Evolutionary conservation across 257 asterid species (phyloP).

Genomic region (Striga asiatica): DNA sequence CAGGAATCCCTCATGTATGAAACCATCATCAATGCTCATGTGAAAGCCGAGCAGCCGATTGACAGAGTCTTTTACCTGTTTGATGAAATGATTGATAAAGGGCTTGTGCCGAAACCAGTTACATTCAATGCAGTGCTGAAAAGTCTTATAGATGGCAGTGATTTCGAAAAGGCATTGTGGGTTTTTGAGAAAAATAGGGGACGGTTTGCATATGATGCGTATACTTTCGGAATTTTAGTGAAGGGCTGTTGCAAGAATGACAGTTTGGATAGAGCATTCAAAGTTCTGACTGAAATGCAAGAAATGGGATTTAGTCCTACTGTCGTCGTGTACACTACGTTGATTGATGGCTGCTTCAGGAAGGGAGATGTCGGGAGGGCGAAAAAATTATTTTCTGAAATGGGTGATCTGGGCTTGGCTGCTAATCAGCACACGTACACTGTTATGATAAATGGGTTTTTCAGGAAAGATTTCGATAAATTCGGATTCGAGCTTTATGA

Average conservation of each 20-base stretch:
- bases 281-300: conserved; percentile 27
- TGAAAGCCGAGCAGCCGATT: conserved; percentile 25
- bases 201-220: conserved; percentile 29
- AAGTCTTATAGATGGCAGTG: conserved; percentile 21
- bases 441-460: conserved; percentile 51
- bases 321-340: conserved; percentile 56
- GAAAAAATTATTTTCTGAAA: conserved; percentile 31
- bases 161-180: conserved; percentile 33
- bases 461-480: conserved; percentile 37
- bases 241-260: conserved; percentile 60
- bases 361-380: conserved; percentile 42
- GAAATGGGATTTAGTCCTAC: conserved; percentile 40
- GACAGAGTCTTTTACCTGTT: conserved; percentile 30
- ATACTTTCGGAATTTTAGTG: conserved; percentile 65
- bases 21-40: conserved; percentile 39
- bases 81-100: conserved; percentile 38
- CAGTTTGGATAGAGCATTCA: conserved; percentile 40
- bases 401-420: conserved; percentile 40
- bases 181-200: conserved; percentile 33
- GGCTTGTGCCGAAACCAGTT: conserved; percentile 34
- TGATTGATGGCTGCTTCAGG: conserved; percentile 63
- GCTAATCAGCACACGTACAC: conserved; percentile 64
- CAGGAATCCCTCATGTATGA: conserved; percentile 31
- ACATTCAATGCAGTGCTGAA: conserved; percentile 38
- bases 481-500: conserved; percentile 58